Base-by-base conservation (phyloP, 306 rosid genomes). In the Cicer pinnatifidum region DNA sequence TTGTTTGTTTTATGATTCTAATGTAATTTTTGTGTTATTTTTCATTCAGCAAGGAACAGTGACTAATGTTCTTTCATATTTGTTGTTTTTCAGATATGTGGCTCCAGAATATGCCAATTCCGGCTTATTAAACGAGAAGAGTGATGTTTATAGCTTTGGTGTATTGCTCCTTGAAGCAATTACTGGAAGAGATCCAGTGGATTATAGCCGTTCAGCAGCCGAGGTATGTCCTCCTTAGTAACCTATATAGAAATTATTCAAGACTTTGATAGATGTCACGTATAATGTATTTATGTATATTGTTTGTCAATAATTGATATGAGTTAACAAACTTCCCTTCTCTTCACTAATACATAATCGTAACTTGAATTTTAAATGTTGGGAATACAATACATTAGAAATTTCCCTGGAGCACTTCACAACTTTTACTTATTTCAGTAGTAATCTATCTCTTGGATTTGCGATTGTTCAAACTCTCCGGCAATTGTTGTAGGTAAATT, bases 101-200 rank as follows among this genome's bases (percentile, higher is more conserved):
- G 98, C 98, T 56, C 98, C 97, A 0, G 98, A 93, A 77, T 93
- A 93, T 84, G 98, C 98, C 73, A 93, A 88, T 80, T 89, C 98
- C 43, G 97, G 98, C 59, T 89, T 93, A 70, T 70, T 93, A 75
- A 93, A 89, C 11, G 98, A 93, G 83, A 93, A 93, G 82, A 93
- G 98, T 58, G 97, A 90, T 72, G 97, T 90, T 44, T 90, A 90
- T 81, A 90, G 97, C 72, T 90, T 84, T 79, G 97, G 97, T 6
- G 97, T 90, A 9, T 76, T 90, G 82, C 83, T 90, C 45, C 87
- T 90, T 35, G 97, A 90, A 81, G 95, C 93, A 66, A 85, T 90
- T 43, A 93, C 97, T 0, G 98, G 98, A 75, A 87, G 98, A 80
- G 98, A 90, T 68, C 98, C 97, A 1, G 98, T 93, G 66, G 97